These are phyloP conservation scores for Fistulinella cinereoalba DNA, from an alignment of 1,284 basidiomycete species.

Conservation along the genomic window DNA sequence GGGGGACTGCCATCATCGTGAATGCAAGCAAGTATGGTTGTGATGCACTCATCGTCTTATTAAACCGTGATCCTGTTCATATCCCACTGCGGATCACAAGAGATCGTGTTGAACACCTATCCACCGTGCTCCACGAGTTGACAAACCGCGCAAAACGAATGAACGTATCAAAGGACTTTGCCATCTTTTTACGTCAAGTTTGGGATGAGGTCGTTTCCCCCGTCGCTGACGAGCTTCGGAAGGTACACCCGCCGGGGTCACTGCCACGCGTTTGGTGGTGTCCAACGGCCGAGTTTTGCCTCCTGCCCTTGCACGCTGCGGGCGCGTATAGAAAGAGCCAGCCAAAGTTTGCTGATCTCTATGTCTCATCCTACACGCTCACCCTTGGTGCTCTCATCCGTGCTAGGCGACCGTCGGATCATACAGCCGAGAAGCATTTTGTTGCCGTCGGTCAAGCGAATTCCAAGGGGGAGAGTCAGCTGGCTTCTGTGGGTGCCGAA, in stretches of 20 bases:
- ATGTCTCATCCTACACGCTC: conserved; percentile 34
- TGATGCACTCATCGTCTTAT: not conserved
- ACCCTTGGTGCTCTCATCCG: conserved; percentile 28
- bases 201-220: not conserved
- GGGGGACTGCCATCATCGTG: no score
- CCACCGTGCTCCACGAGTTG: not conserved
- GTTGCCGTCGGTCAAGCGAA: not conserved
- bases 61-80: not conserved
- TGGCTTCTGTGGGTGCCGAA: conserved; percentile 3
- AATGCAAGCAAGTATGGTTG: no score
- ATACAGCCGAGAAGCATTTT: not conserved
- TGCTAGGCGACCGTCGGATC: conserved; percentile 7
- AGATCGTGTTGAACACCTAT: not conserved
- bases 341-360: conserved; percentile 21
- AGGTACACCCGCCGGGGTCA: not conserved
- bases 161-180: not conserved
- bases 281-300: conserved; percentile 16
- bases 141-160: not conserved
- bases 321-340: conserved; percentile 15
- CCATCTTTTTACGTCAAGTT: not conserved
- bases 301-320: conserved; percentile 20
- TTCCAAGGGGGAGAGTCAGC: not conserved
- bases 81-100: not conserved
- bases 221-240: not conserved
- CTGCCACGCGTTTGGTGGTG: not conserved